These are phyloP conservation scores for Aspergillus indologenus DNA, from an alignment of 495 filamentous ascomycete species.

Conservation along the genomic window DNA sequence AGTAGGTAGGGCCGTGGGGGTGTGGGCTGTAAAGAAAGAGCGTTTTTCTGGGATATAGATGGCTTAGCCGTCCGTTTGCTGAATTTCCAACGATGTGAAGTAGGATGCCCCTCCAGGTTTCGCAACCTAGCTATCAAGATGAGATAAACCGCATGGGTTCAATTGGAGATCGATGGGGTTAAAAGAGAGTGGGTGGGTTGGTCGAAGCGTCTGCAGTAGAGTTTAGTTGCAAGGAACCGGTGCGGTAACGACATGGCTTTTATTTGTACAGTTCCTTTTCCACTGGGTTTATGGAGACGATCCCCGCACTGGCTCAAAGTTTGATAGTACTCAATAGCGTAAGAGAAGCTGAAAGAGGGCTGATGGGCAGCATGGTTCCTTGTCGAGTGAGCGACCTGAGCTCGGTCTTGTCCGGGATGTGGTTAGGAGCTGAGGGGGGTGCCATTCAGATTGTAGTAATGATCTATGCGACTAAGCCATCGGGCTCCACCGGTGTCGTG, in stretches of 20 bases:
- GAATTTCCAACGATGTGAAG: neutral
- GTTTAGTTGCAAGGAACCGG: neutral
- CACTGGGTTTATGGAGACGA: too few species aligned
- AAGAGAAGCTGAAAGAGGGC: neutral
- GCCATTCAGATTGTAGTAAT: conserved; percentile 8
- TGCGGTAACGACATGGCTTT: neutral
- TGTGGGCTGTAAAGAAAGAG: conserved; percentile 6
- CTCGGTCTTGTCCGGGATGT: conserved; percentile 11
- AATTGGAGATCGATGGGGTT: neutral
- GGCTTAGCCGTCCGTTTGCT: neutral
- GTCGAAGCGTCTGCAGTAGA: neutral
- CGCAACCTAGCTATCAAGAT: neutral
- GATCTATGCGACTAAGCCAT: conserved; percentile 10
- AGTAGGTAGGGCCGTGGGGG: neutral
- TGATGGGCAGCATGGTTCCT: neutral
- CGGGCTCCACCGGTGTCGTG: conserved; percentile 7
- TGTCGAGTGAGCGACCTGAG: neutral
- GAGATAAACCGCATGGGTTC: neutral
- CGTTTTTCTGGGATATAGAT: neutral
- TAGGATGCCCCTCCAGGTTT: conserved; percentile 2
- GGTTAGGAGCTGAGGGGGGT: neutral
- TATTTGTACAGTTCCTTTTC: neutral
- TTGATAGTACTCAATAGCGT: conserved; percentile 17
- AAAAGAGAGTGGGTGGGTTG: conserved; percentile 3
- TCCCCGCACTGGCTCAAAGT: conserved; percentile 7